phyloP scores from a whole-genome alignment of 495 filamentous ascomycete genomes.

The Hypoxylon rickii region DNA sequence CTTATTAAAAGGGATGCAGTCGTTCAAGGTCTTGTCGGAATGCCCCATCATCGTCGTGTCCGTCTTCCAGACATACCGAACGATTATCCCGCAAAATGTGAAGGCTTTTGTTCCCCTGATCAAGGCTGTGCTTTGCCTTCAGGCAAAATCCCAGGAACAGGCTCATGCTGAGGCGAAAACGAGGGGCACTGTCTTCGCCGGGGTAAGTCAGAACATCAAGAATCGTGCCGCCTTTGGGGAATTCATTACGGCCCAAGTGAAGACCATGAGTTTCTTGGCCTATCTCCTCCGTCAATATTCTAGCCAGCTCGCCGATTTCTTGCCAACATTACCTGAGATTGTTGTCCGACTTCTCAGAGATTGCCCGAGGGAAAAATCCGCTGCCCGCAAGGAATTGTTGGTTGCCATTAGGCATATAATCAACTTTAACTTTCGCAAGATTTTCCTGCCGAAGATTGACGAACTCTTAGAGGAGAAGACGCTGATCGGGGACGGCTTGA shows the following conservation, averaged over 20 bases:
- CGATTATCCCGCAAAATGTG: conserved; percentile 79
- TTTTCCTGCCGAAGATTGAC: conserved; percentile 93
- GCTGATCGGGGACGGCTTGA: conserved; percentile 92
- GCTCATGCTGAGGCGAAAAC: conserved; percentile 82
- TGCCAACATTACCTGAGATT: conserved; percentile 84
- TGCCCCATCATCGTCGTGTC: conserved; percentile 99
- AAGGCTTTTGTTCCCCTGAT: conserved; percentile 92
- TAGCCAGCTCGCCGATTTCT: conserved; percentile 84
- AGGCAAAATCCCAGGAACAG: conserved; percentile 92
- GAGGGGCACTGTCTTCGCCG: conserved; percentile 81
- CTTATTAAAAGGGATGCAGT: conserved; percentile 90
- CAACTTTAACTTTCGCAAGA: conserved; percentile 97
- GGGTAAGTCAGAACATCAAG: conserved; percentile 91
- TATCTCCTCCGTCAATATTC: conserved; percentile 90
- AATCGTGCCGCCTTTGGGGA: conserved; percentile 95
- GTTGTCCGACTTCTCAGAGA: conserved; percentile 92
- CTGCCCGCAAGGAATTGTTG: conserved; percentile 89
- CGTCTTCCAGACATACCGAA: conserved; percentile 89
- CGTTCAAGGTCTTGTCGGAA: conserved; percentile 97
- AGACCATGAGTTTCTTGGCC: conserved; percentile 98
- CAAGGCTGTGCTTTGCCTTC: conserved; percentile 83
- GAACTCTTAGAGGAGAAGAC: conserved; percentile 92
- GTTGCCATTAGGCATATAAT: conserved; percentile 98
- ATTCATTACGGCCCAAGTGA: conserved; percentile 96
- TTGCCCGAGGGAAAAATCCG: conserved; percentile 90